Evolutionary conservation across 1,284 basidiomycete genomes (phyloP).

Genomic region (Boletus mariae): DNA sequence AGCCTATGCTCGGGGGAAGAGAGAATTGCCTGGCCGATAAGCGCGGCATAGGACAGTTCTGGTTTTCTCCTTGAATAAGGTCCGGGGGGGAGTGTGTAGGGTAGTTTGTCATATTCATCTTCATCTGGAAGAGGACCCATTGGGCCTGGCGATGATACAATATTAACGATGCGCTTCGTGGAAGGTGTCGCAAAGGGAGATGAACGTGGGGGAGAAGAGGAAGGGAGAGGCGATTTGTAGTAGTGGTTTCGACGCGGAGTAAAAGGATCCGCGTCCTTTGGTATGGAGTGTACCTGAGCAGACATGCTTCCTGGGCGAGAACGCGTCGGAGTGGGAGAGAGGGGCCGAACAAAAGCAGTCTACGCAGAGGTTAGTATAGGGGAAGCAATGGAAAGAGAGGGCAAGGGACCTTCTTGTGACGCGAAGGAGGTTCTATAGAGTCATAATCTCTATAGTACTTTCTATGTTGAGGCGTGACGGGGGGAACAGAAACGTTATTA

Average conservation of each 20-base stretch:
- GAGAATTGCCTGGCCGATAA: conserved; percentile 93
- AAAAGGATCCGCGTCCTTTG: conserved; percentile 33
- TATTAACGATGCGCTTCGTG: conserved; percentile 52
- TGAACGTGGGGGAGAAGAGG: conserved; percentile 45
- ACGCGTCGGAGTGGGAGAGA: conserved; percentile 33
- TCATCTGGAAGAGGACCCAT: conserved; percentile 59
- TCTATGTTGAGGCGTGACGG: conserved; percentile 51
- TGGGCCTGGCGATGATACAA: conserved; percentile 77
- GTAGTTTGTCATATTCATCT: conserved; percentile 59
- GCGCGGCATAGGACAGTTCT: conserved; percentile 85
- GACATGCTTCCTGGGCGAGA: conserved; percentile 27
- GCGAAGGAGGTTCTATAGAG: conserved; percentile 40
- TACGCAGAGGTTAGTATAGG: conserved; percentile 11
- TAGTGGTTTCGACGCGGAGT: conserved; percentile 41
- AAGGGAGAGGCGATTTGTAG: conserved; percentile 47
- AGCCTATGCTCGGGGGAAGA: conserved; percentile 82
- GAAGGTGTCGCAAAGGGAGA: conserved; percentile 53
- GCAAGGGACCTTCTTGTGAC: conserved; percentile 33
- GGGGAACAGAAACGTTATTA: conserved; percentile 27
- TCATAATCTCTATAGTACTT: conserved; percentile 58
- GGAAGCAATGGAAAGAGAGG: neutral
- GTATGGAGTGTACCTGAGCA: conserved; percentile 31
- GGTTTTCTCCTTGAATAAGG: conserved; percentile 79
- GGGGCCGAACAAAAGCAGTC: conserved; percentile 17
- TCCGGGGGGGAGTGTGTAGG: conserved; percentile 77